Base-by-base conservation (phyloP, 2,329 filamentous ascomycete genomes). In the Sclerotinia glacialis region DNA sequence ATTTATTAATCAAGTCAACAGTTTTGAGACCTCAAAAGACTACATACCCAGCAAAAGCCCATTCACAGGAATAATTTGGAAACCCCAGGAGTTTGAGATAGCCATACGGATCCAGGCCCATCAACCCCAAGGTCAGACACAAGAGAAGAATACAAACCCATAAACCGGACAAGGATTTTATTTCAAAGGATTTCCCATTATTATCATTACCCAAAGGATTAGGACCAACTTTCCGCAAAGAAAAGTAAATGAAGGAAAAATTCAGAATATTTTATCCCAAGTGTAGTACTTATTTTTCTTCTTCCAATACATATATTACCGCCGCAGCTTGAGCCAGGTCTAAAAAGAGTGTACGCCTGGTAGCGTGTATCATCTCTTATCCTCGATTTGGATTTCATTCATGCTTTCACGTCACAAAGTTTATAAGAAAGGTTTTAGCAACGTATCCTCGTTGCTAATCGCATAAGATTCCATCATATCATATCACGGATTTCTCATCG, bases 111-210 rank as follows among this genome's bases (percentile, higher is more conserved):
- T 28, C 44, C n/a, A 47, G 58, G 47, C 58, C 58, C 28, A 26
- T 16, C 26, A 26, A 26, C 46, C 7, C 46, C 59, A 53, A 53
- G 34, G 46, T 54, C 18, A 63, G 34, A 26, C 34, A 52, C 47
- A 16, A 47, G n/a, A n/a, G n/a, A n/a, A n/a, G n/a, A 47, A 40
- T 31, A 60, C 23, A 47, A 47, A 21, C 42, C 52, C 63, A 59
- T 42, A 65, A 37, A 34, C 44, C 53, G 44, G 53, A 65, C 53
- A 50, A 65, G 53, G 63, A 59, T 61, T 64, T 54, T 49, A 11
- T 21, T 64, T 37, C 21, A 26, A 28, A 50, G 42, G 31, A 59
- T 53, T 53, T 54, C 23, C 60, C 6, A 42, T 60, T 26, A 18
- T 49, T 37, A 14, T 49, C 49, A 40, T 54, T 49, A 61, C 44